Conservation (phyloP, 768 basidiomycete genomes). For the Russula lepida region DNA sequence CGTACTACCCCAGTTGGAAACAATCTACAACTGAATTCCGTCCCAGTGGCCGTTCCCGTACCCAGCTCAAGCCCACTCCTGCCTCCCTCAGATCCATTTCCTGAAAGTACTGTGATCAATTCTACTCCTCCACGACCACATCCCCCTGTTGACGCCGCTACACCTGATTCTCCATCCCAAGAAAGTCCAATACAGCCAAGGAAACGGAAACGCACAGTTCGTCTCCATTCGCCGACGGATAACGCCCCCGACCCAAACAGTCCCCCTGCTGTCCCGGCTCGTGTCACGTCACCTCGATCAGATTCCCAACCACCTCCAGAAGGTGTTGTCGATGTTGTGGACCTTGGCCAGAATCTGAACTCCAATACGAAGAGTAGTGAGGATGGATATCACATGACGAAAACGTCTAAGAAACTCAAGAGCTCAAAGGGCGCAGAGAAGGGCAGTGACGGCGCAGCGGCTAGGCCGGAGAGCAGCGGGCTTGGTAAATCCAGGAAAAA, state of each 20-base stretch:
- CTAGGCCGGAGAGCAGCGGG: conserved; percentile 8
- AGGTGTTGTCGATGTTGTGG: neutral
- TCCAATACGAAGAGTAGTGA: conserved; percentile 11
- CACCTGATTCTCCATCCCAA: conserved; percentile 7
- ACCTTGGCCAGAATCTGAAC: neutral
- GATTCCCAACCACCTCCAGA: conserved; percentile 2
- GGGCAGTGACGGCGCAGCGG: conserved; percentile 6
- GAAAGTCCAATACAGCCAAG: conserved; percentile 8
- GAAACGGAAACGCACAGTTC: conserved; percentile 17
- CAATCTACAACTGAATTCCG: conserved; percentile 12
- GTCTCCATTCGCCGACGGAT: neutral
- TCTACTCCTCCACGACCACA: conserved; percentile 5
- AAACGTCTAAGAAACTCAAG: conserved; percentile 10
- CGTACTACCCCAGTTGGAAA: conserved; percentile 13
- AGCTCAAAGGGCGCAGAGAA: conserved; percentile 8
- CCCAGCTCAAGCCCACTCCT: conserved; percentile 25
- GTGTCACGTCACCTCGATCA: conserved; percentile 1
- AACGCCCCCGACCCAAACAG: neutral
- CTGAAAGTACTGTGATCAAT: conserved; percentile 15
- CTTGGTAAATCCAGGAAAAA: conserved; percentile 14
- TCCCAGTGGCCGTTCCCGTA: conserved; percentile 21
- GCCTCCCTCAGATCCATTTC: conserved; percentile 24
- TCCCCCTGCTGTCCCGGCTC: neutral
- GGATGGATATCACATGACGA: conserved; percentile 15
- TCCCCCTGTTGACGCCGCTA: neutral